Conservation (phyloP, 306 rosid species). For the Carpinus fangiana region DNA sequence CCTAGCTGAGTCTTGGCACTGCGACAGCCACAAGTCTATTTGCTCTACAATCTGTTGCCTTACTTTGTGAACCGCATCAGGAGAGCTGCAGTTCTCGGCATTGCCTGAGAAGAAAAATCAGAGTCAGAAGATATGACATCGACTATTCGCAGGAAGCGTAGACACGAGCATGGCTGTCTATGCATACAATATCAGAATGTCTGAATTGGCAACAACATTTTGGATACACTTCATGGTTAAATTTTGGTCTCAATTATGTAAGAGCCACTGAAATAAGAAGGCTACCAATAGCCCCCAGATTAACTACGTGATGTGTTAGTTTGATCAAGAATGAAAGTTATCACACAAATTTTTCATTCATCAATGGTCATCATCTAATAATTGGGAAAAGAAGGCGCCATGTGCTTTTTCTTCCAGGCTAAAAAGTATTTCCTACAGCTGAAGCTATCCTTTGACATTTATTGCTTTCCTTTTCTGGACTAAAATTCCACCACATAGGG, state of each 20-base stretch:
- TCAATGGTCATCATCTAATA: background rate
- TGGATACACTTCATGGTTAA: background rate
- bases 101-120: slow-evolving; percentile 49
- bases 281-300: background rate
- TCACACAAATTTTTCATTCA: background rate
- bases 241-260: background rate
- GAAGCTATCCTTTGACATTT: background rate
- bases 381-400: background rate
- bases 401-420: background rate
- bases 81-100: slow-evolving; percentile 69
- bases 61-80: slow-evolving; percentile 75
- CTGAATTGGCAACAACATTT: background rate
- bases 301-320: background rate
- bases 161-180: background rate
- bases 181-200: background rate
- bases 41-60: slow-evolving; percentile 76
- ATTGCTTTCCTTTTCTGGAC: background rate
- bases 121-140: slow-evolving; percentile 16
- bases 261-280: background rate
- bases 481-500: background rate
- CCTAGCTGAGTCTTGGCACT: slow-evolving; percentile 45
- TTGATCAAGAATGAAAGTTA: background rate
- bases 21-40: slow-evolving; percentile 83
- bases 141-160: background rate
- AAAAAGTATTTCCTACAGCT: background rate